These are phyloP conservation scores for Lichtheimia ramosa DNA, from an alignment of 371 early-diverging fungal species.

Conservation along the genomic window DNA sequence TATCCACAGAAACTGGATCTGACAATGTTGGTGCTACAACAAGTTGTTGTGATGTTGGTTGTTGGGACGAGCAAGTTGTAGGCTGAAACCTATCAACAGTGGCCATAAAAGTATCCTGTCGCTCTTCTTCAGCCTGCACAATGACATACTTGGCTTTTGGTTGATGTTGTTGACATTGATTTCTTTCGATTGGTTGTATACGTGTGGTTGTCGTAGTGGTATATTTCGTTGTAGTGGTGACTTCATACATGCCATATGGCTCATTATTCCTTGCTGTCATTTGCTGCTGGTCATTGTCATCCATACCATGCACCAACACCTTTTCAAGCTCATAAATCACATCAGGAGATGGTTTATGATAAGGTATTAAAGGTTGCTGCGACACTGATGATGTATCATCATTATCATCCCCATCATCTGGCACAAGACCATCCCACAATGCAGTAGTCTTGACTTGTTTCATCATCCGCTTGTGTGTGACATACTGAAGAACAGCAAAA, in stretches of 20 bases:
- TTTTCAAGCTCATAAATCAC: constrained; percentile 42
- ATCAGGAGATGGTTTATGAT: constrained; percentile 8
- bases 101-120: constrained; percentile 40
- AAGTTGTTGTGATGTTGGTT: too few relatives aligned
- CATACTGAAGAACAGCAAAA: constrained; percentile 82
- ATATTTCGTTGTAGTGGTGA: constrained; percentile 32
- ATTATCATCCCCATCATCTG: constrained; percentile 33
- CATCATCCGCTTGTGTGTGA: constrained; percentile 65
- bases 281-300: background rate
- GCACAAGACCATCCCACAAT: constrained; percentile 56
- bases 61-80: too few relatives aligned
- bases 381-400: background rate
- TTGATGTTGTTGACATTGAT: constrained; percentile 6
- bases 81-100: constrained; percentile 19
- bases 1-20: too few relatives aligned
- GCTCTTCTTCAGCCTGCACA: constrained; percentile 32
- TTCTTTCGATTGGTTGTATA: constrained; percentile 33
- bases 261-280: background rate
- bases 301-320: constrained; percentile 14
- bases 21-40: too few relatives aligned
- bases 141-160: constrained; percentile 30
- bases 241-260: constrained; percentile 32
- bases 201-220: constrained; percentile 34
- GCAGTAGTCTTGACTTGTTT: constrained; percentile 46
- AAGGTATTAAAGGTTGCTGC: background rate